Conservation (phyloP, 345 rosid genomes). For the Garcia nutans region DNA sequence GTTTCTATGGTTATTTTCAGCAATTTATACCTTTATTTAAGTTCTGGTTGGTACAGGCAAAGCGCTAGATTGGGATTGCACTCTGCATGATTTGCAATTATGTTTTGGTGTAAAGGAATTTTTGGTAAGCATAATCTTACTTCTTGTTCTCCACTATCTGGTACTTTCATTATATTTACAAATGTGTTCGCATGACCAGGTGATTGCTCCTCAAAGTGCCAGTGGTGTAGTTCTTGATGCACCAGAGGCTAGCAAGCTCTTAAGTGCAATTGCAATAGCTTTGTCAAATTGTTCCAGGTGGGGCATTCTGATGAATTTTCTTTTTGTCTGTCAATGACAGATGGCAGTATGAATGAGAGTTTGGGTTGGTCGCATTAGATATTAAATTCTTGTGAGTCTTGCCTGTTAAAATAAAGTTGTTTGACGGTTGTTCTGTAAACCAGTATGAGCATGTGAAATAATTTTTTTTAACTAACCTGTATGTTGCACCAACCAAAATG, state of each 20-base stretch:
- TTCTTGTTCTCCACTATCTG: not conserved
- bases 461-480: not conserved
- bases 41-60: slow-evolving; percentile 54
- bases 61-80: slow-evolving; percentile 53
- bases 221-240: slow-evolving; percentile 93
- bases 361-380: not conserved
- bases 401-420: not conserved
- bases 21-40: slow-evolving; percentile 25
- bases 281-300: slow-evolving; percentile 90
- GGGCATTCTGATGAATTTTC: slow-evolving; percentile 20
- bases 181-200: slow-evolving; percentile 43
- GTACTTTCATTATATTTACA: slow-evolving; percentile 13
- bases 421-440: slow-evolving; percentile 1
- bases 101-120: slow-evolving; percentile 93
- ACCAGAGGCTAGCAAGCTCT: slow-evolving; percentile 89
- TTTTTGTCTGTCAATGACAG: slow-evolving; percentile 15
- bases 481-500: not conserved
- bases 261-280: slow-evolving; percentile 92
- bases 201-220: slow-evolving; percentile 94
- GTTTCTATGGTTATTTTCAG: not conserved
- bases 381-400: not conserved
- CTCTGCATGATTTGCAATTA: slow-evolving; percentile 82
- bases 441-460: slow-evolving; percentile 1
- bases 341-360: slow-evolving; percentile 7
- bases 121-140: slow-evolving; percentile 50